Evolutionary conservation across 495 filamentous ascomycete genomes (phyloP).

Genomic region (Tuber microsphaerosporum): DNA sequence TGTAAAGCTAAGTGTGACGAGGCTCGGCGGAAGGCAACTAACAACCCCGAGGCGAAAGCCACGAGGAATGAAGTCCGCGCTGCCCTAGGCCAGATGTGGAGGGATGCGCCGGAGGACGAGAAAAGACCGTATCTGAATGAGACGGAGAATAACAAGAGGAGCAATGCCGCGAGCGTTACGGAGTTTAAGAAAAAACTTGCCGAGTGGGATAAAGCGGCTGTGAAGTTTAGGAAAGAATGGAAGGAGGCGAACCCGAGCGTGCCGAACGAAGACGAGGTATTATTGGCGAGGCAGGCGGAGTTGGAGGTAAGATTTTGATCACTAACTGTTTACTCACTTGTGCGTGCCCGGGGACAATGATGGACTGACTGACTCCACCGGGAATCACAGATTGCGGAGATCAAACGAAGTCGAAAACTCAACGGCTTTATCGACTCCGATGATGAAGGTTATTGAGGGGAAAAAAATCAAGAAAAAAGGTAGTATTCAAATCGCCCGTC

Average conservation of each 20-base stretch:
- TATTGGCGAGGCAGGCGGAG: conserved; percentile 30
- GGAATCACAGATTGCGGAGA: conserved; percentile 35
- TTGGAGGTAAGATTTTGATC: conserved; percentile 33
- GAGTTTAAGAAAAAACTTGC: conserved; percentile 53
- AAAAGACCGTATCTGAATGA: conserved; percentile 69
- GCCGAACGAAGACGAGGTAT: conserved; percentile 42
- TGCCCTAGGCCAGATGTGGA: conserved; percentile 83
- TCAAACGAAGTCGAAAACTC: conserved; percentile 40
- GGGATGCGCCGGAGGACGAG: conserved; percentile 58
- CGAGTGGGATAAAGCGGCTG: conserved; percentile 64
- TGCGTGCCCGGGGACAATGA: conserved; percentile 6
- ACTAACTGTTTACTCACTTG: neutral
- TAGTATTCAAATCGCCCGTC: neutral
- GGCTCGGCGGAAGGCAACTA: conserved; percentile 55
- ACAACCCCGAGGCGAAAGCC: conserved; percentile 60
- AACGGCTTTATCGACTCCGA: conserved; percentile 40
- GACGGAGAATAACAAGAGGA: conserved; percentile 59
- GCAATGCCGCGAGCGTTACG: conserved; percentile 52
- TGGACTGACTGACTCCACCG: neutral
- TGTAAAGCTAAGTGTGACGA: conserved; percentile 68
- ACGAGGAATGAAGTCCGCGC: conserved; percentile 68
- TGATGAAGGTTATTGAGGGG: conserved; percentile 37
- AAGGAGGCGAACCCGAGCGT: conserved; percentile 54
- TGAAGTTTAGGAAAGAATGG: conserved; percentile 56
- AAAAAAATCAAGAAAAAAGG: conserved; percentile 1